Evolutionary conservation across 2,329 filamentous ascomycete species (phyloP), one percentile per base, ranked within the genome.

Genomic region (Monilinia laxa): DNA sequence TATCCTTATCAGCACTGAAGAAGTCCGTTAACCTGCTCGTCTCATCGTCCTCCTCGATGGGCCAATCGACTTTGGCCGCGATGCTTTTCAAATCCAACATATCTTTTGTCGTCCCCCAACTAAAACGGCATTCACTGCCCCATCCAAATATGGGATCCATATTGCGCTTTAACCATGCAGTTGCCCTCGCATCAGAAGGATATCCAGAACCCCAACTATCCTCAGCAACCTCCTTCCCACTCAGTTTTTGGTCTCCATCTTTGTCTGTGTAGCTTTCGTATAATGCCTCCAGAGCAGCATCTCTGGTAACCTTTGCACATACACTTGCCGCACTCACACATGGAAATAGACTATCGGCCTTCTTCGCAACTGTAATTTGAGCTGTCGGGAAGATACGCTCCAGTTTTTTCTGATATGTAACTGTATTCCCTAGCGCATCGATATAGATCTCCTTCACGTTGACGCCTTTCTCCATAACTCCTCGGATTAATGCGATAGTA

Each of bases 121-220:
- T 97, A 75, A 97, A 98, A 5, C 95, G 84, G 76, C 92, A 96
- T 79, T 98, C 93, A 31, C 85, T 85, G 0, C 94, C 93, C 94
- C 95, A 99, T 18, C 95, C 95, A 80, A 98, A 99, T 1, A 98
- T 80, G 3, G 92, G 91, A 75, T 99, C 89, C 88, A 97, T 94
- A 71, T 94, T 95, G 51, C 81, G 81, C 79, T 88, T 91, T 76
- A 99, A 77, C 94, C 95, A 99, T 28, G 80, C 78, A 2, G 90
- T 86, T 73, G 93, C 96, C 69, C 90, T 85, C 25, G 84, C 87
- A 78, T 99, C 95, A 1, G 90, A 92, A 0, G 95, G 95, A 77
- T 99, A 99, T 0, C 95, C 95, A 0, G 92, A 96, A 0, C 95
- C 95, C 93, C 95, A 97, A 35, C 80, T 82, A 20, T 82, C 81